Conservation (phyloP, 2,329 filamentous ascomycete species). For the Exophiala bonariae region DNA sequence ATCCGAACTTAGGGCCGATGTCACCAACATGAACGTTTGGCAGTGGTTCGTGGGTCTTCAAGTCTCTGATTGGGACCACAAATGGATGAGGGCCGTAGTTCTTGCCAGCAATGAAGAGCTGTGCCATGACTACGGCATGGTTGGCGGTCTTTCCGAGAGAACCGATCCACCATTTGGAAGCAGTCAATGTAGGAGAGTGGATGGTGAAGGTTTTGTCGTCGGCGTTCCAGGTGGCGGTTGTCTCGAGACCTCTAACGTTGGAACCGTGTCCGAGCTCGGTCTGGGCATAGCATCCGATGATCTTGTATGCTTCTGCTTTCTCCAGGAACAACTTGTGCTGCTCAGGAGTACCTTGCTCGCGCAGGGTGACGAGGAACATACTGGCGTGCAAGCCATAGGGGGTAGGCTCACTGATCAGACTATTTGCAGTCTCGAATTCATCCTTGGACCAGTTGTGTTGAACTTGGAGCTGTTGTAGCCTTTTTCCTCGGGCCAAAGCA, state of each 20-base stretch:
- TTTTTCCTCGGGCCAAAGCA: constrained; percentile 70
- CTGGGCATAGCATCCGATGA: constrained; percentile 78
- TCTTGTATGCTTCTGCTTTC: constrained; percentile 66
- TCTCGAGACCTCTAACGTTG: constrained; percentile 72
- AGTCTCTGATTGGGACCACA: constrained; percentile 70
- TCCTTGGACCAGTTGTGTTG: constrained; percentile 67
- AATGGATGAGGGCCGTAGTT: constrained; percentile 75
- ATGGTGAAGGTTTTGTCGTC: constrained; percentile 73
- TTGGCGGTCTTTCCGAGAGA: constrained; percentile 75
- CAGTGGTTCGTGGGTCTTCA: constrained; percentile 68
- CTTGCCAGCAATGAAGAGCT: constrained; percentile 69
- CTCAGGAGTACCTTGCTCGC: constrained; percentile 70
- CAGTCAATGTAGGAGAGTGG: constrained; percentile 71
- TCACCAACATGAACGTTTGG: constrained; percentile 73
- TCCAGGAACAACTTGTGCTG: constrained; percentile 74
- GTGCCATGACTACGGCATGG: constrained; percentile 76
- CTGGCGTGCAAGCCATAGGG: constrained; percentile 72
- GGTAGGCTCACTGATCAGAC: constrained; percentile 70
- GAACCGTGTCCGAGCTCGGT: constrained; percentile 78
- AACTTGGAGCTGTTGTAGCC: constrained; percentile 64
- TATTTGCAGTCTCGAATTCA: constrained; percentile 65
- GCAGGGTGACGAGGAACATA: constrained; percentile 70
- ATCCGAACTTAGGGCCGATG: constrained; percentile 78
- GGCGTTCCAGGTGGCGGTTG: constrained; percentile 71
- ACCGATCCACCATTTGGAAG: constrained; percentile 85